A percentile compares a stretch with the other conserved stretches of the same genome.
These are phyloP conservation scores for Boletellus deceptivus DNA, from an alignment of 1,284 basidiomycete genomes.

Conservation along the genomic window DNA sequence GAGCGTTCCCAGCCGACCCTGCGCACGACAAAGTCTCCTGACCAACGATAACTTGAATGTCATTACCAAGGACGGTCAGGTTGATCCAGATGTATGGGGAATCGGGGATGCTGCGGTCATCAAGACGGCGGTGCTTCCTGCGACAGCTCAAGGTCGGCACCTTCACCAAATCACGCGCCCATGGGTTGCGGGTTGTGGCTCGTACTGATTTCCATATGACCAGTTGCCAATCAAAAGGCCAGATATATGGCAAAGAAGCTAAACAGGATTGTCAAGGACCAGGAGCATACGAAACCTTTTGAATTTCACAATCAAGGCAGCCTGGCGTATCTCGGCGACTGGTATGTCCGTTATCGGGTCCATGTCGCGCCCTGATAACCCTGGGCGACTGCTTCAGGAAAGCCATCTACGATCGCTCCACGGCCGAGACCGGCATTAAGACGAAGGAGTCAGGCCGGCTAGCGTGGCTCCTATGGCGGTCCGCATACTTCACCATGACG, in stretches of 20 bases:
- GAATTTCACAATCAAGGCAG: conserved; percentile 71
- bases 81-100: conserved; percentile 76
- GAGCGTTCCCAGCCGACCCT: conserved; percentile 11
- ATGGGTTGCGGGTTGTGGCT: conserved; percentile 31
- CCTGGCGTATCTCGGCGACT: conserved; percentile 80
- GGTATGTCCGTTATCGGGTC: conserved; percentile 40
- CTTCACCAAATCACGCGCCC: conserved; percentile 17
- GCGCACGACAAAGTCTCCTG: conserved; percentile 43
- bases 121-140: conserved; percentile 65
- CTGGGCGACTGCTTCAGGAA: conserved; percentile 45
- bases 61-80: conserved; percentile 51
- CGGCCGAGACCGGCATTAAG: conserved; percentile 53
- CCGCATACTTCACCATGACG: conserved; percentile 78
- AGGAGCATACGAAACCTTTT: conserved; percentile 48
- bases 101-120: conserved; percentile 79
- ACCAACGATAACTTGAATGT: conserved; percentile 65
- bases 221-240: conserved; percentile 81
- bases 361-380: neutral
- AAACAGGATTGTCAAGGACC: conserved; percentile 55
- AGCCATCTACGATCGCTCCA: conserved; percentile 70
- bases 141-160: conserved; percentile 72
- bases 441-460: conserved; percentile 65
- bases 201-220: conserved; percentile 14
- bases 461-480: conserved; percentile 81
- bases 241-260: conserved; percentile 70